These are phyloP conservation scores for Chrysophaeum taylorii DNA, from an alignment of 352 stramenopile species.

Conservation along the genomic window DNA sequence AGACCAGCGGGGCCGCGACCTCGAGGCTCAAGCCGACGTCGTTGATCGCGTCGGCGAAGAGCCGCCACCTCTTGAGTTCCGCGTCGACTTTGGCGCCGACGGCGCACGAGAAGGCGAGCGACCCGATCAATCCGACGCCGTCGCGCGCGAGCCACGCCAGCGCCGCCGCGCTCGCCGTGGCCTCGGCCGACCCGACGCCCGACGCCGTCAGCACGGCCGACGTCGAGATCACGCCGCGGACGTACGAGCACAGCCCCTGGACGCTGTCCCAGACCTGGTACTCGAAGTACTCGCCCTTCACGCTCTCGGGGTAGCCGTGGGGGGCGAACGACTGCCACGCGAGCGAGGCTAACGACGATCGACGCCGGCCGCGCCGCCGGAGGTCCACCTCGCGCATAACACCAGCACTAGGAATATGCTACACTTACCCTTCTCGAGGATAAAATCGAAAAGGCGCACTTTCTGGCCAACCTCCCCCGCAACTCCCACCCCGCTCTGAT, in stretches of 20 bases:
- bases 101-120: conserved; percentile 81
- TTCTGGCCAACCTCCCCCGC: no score
- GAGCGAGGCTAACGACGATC: no score
- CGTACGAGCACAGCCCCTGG: conserved; percentile 83
- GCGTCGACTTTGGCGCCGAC: conserved; percentile 75
- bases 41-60: conserved; percentile 91
- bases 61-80: conserved; percentile 86
- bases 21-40: conserved; percentile 81
- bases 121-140: conserved; percentile 67
- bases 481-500: no score
- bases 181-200: conserved; percentile 70
- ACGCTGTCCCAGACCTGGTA: conserved; percentile 91
- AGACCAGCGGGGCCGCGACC: conserved; percentile 44
- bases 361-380: no score
- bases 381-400: no score
- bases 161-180: conserved; percentile 43
- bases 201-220: conserved; percentile 79
- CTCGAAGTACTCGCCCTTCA: conserved; percentile 66
- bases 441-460: no score
- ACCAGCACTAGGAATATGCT: no score
- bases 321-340: conserved; percentile 51
- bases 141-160: conserved; percentile 58
- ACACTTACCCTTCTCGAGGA: no score
- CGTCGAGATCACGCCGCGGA: conserved; percentile 78
- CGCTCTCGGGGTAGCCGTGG: conserved; percentile 62